These are phyloP conservation scores for Fusarium pininemorale DNA, from an alignment of 2,329 filamentous ascomycete genomes.

Conservation along the genomic window DNA sequence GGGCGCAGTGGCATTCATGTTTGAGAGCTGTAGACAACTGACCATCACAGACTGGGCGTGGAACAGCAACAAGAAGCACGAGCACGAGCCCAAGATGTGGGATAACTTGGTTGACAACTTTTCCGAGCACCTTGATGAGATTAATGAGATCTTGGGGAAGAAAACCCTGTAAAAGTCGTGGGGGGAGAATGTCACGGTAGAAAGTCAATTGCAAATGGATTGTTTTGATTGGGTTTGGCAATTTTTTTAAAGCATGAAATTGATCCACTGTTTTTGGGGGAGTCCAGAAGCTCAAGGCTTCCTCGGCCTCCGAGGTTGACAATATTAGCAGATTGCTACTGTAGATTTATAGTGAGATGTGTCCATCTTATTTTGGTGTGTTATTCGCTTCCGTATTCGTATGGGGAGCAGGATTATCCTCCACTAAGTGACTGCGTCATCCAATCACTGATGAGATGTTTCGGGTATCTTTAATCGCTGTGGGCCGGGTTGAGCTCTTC, in stretches of 20 bases:
- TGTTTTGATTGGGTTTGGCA: neutral
- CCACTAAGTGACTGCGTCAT: rapidly evolving
- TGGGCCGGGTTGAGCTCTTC: slow-evolving; percentile 31
- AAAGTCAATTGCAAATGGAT: neutral
- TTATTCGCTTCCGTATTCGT: slow-evolving; percentile 14
- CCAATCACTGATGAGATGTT: neutral
- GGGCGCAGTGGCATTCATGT: slow-evolving; percentile 39
- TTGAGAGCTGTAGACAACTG: slow-evolving; percentile 38
- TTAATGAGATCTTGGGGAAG: slow-evolving; percentile 26
- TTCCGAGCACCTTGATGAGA: slow-evolving; percentile 33
- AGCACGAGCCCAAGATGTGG: slow-evolving; percentile 42
- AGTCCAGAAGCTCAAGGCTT: neutral
- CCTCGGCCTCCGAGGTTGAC: neutral
- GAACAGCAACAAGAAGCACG: slow-evolving; percentile 40
- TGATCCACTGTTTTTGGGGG: neutral
- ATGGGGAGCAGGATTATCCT: neutral
- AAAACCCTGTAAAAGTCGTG: neutral
- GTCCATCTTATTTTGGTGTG: rapidly evolving
- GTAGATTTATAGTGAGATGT: rapidly evolving
- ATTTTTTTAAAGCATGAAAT: neutral
- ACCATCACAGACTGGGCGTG: slow-evolving; percentile 40
- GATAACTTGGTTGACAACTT: slow-evolving; percentile 39
- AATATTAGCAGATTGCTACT: neutral
- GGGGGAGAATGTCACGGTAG: neutral
- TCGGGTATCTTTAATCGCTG: neutral